Evolutionary conservation across 1,284 basidiomycete species (phyloP).

Genomic region (Exsudoporus floridanus): DNA sequence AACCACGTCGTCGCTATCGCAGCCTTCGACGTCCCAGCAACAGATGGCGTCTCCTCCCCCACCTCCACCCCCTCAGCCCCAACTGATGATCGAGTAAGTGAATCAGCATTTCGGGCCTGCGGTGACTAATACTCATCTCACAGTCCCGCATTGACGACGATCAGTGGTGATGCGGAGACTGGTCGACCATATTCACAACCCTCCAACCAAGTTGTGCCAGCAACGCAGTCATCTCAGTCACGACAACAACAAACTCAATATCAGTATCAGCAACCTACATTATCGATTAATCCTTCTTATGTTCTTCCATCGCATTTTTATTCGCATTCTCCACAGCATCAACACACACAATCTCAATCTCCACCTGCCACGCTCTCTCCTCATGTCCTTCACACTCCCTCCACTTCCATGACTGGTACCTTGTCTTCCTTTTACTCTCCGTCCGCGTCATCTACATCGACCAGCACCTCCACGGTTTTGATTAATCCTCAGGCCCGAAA

Average conservation of each 20-base stretch:
- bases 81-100: slow-evolving; percentile 56
- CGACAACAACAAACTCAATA: slow-evolving; percentile 39
- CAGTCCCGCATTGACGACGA: slow-evolving; percentile 53
- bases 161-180: slow-evolving; percentile 41
- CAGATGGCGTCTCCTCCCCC: slow-evolving; percentile 30
- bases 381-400: slow-evolving; percentile 59
- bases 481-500: slow-evolving; percentile 43
- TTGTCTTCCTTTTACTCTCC: slow-evolving; percentile 40
- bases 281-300: slow-evolving; percentile 43
- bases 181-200: slow-evolving; percentile 39
- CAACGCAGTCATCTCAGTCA: slow-evolving; percentile 36
- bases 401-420: slow-evolving; percentile 38
- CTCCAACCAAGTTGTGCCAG: slow-evolving; percentile 23
- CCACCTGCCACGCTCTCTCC: slow-evolving; percentile 65
- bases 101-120: neutral
- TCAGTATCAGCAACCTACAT: slow-evolving; percentile 39
- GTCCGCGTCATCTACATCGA: slow-evolving; percentile 29
- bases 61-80: slow-evolving; percentile 33
- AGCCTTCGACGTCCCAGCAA: slow-evolving; percentile 36
- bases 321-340: slow-evolving; percentile 33
- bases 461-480: slow-evolving; percentile 24
- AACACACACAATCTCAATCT: slow-evolving; percentile 38
- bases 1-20: slow-evolving; percentile 40
- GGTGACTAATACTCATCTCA: slow-evolving; percentile 13
- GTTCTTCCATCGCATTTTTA: slow-evolving; percentile 43